These are phyloP conservation scores for Eucalyptus leucophloia DNA, from an alignment of 345 rosid genomes.

Conservation along the genomic window DNA sequence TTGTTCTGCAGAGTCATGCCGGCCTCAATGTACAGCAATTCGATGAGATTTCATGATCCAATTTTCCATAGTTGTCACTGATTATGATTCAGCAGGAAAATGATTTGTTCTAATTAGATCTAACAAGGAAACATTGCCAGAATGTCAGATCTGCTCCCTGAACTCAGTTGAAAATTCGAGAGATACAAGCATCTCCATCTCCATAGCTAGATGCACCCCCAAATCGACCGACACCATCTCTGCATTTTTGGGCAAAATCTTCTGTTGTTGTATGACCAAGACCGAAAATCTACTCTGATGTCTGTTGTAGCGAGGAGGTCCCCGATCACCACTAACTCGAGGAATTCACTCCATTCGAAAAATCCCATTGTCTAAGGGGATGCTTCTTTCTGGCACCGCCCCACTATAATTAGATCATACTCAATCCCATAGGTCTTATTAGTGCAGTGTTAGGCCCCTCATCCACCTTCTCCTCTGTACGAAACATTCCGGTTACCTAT, in stretches of 20 bases:
- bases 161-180: neutral
- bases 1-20: neutral
- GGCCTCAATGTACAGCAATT: neutral
- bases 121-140: neutral
- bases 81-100: neutral
- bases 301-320: conserved; percentile 3
- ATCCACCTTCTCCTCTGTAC: neutral
- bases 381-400: neutral
- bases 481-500: neutral
- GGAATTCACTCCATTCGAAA: neutral
- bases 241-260: neutral
- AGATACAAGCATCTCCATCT: neutral
- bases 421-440: neutral
- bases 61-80: neutral
- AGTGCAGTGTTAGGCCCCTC: neutral
- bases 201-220: neutral
- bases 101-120: neutral
- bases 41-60: neutral
- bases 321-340: conserved; percentile 4
- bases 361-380: neutral
- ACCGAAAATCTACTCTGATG: neutral
- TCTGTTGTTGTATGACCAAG: conserved; percentile 7
- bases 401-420: conserved; percentile 1
- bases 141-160: neutral
- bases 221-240: neutral